Conservation (phyloP, 2,329 filamentous ascomycete genomes). For the Ophiostoma australiae region DNA sequence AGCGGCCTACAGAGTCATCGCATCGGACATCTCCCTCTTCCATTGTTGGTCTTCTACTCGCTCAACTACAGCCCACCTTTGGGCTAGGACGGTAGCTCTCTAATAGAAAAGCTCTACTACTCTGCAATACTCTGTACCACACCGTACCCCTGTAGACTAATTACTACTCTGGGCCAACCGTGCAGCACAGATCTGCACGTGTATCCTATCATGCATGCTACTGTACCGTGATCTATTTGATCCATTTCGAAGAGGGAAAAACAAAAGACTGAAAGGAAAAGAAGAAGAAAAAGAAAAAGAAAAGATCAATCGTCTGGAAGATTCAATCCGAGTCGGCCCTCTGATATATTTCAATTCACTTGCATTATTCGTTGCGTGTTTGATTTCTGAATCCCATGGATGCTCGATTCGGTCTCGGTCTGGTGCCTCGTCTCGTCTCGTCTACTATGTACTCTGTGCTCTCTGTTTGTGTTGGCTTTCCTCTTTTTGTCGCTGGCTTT, state of each 20-base stretch:
- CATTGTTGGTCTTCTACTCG: too few species aligned
- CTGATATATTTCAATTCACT: not conserved
- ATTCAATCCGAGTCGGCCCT: not conserved
- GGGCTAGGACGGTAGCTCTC: too few species aligned
- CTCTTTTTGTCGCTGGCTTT: not conserved
- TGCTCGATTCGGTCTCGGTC: constrained; percentile 4
- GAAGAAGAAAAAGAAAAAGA: not conserved
- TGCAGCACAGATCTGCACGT: constrained; percentile 6
- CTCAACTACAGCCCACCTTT: too few species aligned
- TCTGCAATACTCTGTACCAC: too few species aligned
- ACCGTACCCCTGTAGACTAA: not conserved
- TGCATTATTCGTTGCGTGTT: not conserved
- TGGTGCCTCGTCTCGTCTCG: not conserved
- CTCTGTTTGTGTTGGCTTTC: not conserved
- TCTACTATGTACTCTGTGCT: not conserved
- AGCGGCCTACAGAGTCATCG: too few species aligned
- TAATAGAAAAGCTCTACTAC: too few species aligned
- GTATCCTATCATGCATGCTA: not conserved
- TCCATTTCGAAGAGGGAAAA: not conserved
- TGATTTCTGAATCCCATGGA: not conserved
- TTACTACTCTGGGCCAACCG: not conserved
- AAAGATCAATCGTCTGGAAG: not conserved
- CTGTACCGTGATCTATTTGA: not conserved
- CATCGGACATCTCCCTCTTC: too few species aligned
- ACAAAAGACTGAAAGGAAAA: not conserved